These are phyloP conservation scores for Neurospora pannonica DNA, from an alignment of 495 filamentous ascomycete genomes.

Conservation along the genomic window DNA sequence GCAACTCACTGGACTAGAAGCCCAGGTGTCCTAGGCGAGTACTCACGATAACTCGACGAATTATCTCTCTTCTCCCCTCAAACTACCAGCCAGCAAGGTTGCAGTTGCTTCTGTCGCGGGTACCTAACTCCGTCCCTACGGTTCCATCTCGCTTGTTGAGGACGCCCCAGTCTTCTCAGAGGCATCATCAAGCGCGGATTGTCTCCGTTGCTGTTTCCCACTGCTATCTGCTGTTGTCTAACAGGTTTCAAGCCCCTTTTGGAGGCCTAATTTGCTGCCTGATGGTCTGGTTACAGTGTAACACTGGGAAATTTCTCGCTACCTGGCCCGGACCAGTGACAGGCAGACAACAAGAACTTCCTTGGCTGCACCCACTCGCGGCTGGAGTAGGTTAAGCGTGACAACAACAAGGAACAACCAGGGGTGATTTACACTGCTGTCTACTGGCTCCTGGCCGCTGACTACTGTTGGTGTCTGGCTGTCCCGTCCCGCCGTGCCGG, in stretches of 20 bases:
- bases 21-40: not conserved
- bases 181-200: too few species aligned
- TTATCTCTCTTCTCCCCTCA: too few species aligned
- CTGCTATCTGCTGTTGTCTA: too few species aligned
- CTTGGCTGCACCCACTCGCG: not conserved
- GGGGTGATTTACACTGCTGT: not conserved
- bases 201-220: too few species aligned
- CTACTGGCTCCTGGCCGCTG: not conserved
- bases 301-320: not conserved
- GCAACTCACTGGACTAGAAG: not conserved
- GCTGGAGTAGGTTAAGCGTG: not conserved
- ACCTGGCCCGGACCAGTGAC: not conserved
- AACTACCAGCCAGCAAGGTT: too few species aligned
- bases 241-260: not conserved
- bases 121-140: too few species aligned
- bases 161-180: not conserved
- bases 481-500: too few species aligned
- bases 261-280: not conserved
- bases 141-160: not conserved
- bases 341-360: not conserved
- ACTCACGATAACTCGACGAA: too few species aligned
- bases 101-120: too few species aligned
- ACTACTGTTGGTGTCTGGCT: too few species aligned
- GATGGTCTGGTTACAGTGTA: not conserved
- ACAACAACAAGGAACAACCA: not conserved